Evolutionary conservation across 805 yeast genomes (phyloP), one percentile per base, ranked within the genome.

Genomic region (Cyberlindnera misumaiensis): DNA sequence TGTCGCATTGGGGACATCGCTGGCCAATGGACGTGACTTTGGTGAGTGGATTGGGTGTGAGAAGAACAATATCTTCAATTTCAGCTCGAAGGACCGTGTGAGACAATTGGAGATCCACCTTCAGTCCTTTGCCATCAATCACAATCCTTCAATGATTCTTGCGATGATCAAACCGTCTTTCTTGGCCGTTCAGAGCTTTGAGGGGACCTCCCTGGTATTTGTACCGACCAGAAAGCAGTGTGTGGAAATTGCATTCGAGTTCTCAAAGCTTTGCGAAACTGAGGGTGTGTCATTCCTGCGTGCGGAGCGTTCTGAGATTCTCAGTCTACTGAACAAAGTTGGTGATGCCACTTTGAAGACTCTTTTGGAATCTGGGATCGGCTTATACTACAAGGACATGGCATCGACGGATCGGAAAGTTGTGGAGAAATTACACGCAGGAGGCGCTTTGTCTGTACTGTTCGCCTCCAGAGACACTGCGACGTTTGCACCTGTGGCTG

Each of bases 11-110:
- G 68, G 84, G 1, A 68, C 77, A 1, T 76, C 95, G 2, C 56
- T 90, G 29, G 77, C 93, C 0, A 83, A 80, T 52, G 84, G 83
- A 3, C 68, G 75, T 36, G 96, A 86, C 46, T 60, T 89, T 41
- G 90, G 84, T 1, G 85, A 81, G 38, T 93, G 97, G 96, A 59
- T 93, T 22, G 95, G 93, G 2, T 80, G 83, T 18, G 49, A 70
- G 1, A 80, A 77, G 49, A 63, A 59, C 15, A 67, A 76, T 35
- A 67, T 80, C 5, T 86, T 68, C 64, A 88, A 87, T 51, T 88
- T 83, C 55, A 70, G 77, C 13, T 79, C 94, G 0, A 64, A 64
- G 35, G 80, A 77, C 32, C 65, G 90, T 40, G 62, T 65, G 8
- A 54, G 62, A 31, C 77, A 83, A 4, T 49, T 86, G 11, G 75